Base-by-base conservation (phyloP, 2,329 filamentous ascomycete species). In the Zymoseptoria tritici region DNA sequence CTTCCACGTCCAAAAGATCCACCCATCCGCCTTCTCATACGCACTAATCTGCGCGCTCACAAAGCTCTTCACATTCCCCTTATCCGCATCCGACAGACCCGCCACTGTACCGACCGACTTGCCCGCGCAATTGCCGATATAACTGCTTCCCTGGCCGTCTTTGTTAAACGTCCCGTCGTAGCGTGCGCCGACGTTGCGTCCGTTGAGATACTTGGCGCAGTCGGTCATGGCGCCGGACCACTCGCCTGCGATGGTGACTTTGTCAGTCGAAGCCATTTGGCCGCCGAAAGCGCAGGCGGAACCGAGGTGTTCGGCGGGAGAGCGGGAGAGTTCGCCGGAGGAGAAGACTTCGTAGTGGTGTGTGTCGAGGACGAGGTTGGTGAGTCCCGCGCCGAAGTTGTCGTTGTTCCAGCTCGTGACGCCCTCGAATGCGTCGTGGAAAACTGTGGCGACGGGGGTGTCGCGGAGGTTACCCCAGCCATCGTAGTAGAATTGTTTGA, bases 181-280 rank as follows among this genome's bases (percentile, higher is more conserved):
- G 46, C 86, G 79, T 6, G 85, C 79, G 13, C 85, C 85, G 51
- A 82, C 73, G 2, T 80, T 81, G 60, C 80, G 81, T 46, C 86
- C 78, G 61, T 81, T 81, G 55, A 81, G 74, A 49, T 74, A 76
- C 42, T 71, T 71, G 9, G 81, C 80, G 66, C 81, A 83, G 67
- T 85, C 82, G 2, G 86, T 88, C 79, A 87, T 81, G 13, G 85
- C 86, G 22, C 80, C 85, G 1, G 81, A 83, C 85, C 86, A 89
- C 71, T 89, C 86, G 50, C 86, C 86, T 4, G 87, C 81, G 58
- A 88, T 76, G n/a, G 82, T 81, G 79, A 83, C 85, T 71, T 88
- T 88, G 66, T 66, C 72, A 7, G 73, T 75, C 22, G 68, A 68
- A 3, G 76, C 73, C 78, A 80, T 80, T 59, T 75, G 70, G 36